Percentiles rank a stretch among this genome's conserved stretches.
Evolutionary conservation across 768 basidiomycete genomes (phyloP).

Genomic region (Pholiota conissans): DNA sequence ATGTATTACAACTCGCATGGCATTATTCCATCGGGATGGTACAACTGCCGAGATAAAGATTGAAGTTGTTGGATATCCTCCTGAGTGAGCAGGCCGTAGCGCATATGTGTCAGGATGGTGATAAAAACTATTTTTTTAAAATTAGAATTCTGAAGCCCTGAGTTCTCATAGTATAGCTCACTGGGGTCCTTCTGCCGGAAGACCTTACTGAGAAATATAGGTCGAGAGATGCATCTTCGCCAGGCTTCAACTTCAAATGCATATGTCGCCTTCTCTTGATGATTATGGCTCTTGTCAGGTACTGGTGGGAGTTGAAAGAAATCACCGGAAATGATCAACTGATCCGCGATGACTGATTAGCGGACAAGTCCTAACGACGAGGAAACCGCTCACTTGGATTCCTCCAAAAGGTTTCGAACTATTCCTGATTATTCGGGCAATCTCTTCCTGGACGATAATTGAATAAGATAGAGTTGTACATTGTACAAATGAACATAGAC

Average conservation of each 20-base stretch:
- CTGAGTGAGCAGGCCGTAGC: constrained; percentile 60
- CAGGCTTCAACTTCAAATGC: constrained; percentile 69
- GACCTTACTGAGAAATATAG: constrained; percentile 55
- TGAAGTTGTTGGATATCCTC: constrained; percentile 57
- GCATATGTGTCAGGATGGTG: constrained; percentile 86
- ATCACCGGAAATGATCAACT: constrained; percentile 76
- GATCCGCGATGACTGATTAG: background rate
- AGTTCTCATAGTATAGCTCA: constrained; percentile 16
- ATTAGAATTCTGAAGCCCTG: background rate
- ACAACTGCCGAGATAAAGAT: constrained; percentile 54
- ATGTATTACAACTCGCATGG: constrained; percentile 84
- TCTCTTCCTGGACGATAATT: constrained; percentile 30
- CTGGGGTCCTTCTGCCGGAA: constrained; percentile 71
- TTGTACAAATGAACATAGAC: background rate
- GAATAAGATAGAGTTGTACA: constrained; percentile 21
- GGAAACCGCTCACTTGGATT: constrained; percentile 12
- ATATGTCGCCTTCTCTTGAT: constrained; percentile 49
- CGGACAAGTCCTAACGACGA: background rate
- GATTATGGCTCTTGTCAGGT: constrained; percentile 34
- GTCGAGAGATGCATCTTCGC: constrained; percentile 50
- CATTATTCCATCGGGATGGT: constrained; percentile 69
- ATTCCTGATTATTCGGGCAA: constrained; percentile 41
- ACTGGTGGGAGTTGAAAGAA: constrained; percentile 85
- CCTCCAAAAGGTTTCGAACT: constrained; percentile 19
- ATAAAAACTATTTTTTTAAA: constrained; percentile 58